Base-by-base conservation (phyloP, 2,329 filamentous ascomycete genomes). In the Parasarocladium wereldwijsianum region DNA sequence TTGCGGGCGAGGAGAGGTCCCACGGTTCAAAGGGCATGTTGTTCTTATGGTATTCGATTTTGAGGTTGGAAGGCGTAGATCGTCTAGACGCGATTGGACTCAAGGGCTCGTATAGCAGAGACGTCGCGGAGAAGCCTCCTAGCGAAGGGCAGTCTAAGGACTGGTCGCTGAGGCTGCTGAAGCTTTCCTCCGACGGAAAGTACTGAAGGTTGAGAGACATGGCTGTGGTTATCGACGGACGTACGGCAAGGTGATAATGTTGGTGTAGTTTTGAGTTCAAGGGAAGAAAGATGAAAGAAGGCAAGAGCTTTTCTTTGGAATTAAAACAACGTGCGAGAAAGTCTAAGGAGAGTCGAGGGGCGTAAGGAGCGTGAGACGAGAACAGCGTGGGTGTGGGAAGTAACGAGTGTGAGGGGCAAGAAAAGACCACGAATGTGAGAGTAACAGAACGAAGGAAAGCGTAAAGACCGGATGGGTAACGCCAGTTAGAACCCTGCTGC, bases 1-100 rank as follows among this genome's bases (percentile, higher is more conserved):
- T n/a, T n/a, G n/a, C n/a, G n/a, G 54, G 52, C 18, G 55, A 50
- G 14, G 55, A 57, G 27, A 58, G 29, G 23, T 56, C 49, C 19
- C 44, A 36, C 10, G 43, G 37, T 29, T 51, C 47, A 17, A 44
- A 24, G 21, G 40, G 27, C 10, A 13, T 15, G 18, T 29, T 12
- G 27, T 29, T 6, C 8, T 29, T 43, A 12, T 58, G 50, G 37
- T 55, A 56, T 25, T 55, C 52, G 36, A 60, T 40, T 30, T 40
- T 42, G 22, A 51, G 43, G 32, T 52, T 47, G 38, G 55, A 47
- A 7, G 58, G 56, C n/a, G 56, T 56, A 25, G 58, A 60, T 32
- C 57, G 53, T 43, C 55, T 49, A 33, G 60, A 61, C 17, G 48
- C 52, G 25, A 10, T 22, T 14, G 59, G 58, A 24, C 58, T 62